Base-by-base conservation (phyloP, 306 rosid species). In the Phaseolus lunatus region DNA sequence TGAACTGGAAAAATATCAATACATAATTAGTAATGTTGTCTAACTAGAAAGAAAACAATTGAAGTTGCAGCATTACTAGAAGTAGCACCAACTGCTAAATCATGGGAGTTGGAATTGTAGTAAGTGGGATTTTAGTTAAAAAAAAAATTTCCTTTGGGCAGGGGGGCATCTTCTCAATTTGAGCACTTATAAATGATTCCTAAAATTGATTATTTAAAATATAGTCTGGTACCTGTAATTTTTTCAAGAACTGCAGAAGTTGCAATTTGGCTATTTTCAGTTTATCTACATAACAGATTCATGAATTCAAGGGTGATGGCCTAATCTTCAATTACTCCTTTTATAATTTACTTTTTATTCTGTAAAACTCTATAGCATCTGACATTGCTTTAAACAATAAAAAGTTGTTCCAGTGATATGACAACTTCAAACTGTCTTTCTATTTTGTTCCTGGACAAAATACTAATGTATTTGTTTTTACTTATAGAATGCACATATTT, bases 251-350 rank as follows among this genome's bases (percentile, higher is more conserved):
- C 70, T 67, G 23, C 53, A 44, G 1, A 49, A 65, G 73, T 72
- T 33, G 19, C 73, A 23, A 72, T 39, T 50, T 63, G 67, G 67
- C 72, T 11, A 37, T 10, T 41, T 41, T 27, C 16, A 43, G 54
- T 43, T 80, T 20, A 65, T 43, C 54, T 27, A 53, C 44, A 45
- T 52, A 43, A 23, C 22, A 54, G 18, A 68, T 41, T 64, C 35
- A 71, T 44, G n/a, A n/a, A n/a, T n/a, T 59, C 53, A 26, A 16
- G 44, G 44, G 58, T 18, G 20, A n/a, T 44, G 47, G 1, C 45
- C 70, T 44, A 8, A 33, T 75, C 31, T 24, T 41, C 16, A 19
- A 41, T 10, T 59, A 73, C 24, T 58, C 29, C 45, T 39, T 39
- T 57, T 59, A 43, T 58, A 18, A n/a, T 18, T 70, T 12, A 18